Conservation (phyloP, 225 moss, liverwort and hornwort genomes). For the Bryum argenteum region DNA sequence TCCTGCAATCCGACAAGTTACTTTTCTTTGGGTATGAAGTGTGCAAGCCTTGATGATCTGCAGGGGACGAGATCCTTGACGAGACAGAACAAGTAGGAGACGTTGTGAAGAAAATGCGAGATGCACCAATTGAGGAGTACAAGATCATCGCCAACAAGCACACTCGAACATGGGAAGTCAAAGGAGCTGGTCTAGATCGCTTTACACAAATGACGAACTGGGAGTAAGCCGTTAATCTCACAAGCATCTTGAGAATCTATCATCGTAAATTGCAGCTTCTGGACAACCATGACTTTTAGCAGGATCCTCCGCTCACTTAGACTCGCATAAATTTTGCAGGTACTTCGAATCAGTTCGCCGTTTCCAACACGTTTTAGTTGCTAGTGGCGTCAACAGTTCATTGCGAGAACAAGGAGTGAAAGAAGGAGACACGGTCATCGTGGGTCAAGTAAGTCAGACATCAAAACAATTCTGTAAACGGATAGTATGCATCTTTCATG, state of each 20-base stretch:
- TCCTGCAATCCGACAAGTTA: background rate
- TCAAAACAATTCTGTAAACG: too few relatives aligned
- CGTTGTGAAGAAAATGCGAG: slow-evolving; percentile 77
- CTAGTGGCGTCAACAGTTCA: slow-evolving; percentile 83
- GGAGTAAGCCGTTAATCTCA: slow-evolving; percentile 64
- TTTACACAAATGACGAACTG: slow-evolving; percentile 99
- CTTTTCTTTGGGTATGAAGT: too few relatives aligned
- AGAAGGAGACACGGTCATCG: slow-evolving; percentile 92
- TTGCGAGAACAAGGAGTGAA: slow-evolving; percentile 80
- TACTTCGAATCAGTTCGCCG: slow-evolving; percentile 94
- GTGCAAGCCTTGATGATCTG: too few relatives aligned
- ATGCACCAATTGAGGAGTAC: slow-evolving; percentile 86
- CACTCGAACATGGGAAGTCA: slow-evolving; percentile 93
- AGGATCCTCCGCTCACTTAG: too few relatives aligned
- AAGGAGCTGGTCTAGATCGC: slow-evolving; percentile 86
- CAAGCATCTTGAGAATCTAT: background rate
- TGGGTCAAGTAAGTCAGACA: slow-evolving; percentile 67
- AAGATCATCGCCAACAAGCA: slow-evolving; percentile 71
- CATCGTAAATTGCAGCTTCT: background rate
- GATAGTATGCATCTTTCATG: too few relatives aligned
- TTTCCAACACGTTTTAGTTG: slow-evolving; percentile 93
- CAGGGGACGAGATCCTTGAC: slow-evolving; percentile 52
- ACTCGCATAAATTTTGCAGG: slow-evolving; percentile 35
- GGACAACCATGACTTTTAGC: background rate
- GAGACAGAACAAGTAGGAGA: slow-evolving; percentile 69